Percentiles rank a stretch among this genome's conserved stretches.
Conservation (phyloP, 306 rosid species). For the Calophaca sinica region DNA sequence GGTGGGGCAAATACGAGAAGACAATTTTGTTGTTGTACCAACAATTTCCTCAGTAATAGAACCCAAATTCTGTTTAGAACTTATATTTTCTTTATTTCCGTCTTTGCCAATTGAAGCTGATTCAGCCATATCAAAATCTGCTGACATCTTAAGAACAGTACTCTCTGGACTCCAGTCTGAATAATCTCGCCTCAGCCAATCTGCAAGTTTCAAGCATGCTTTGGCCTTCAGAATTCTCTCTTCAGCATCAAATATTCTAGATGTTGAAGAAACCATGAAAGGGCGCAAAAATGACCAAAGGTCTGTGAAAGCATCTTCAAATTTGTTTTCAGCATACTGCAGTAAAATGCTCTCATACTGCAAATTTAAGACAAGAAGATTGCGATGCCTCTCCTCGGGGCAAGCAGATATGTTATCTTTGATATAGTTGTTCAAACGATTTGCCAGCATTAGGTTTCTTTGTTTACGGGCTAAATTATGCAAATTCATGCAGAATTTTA, state of each 20-base stretch:
- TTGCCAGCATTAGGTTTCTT: constrained; percentile 73
- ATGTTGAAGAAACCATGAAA: constrained; percentile 67
- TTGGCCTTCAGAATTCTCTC: constrained; percentile 79
- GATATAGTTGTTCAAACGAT: constrained; percentile 68
- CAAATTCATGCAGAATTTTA: constrained; percentile 76
- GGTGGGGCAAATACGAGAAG: constrained; percentile 81
- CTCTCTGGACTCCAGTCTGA: constrained; percentile 61
- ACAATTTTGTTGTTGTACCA: constrained; percentile 79
- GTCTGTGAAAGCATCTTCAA: constrained; percentile 82
- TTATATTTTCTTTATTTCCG: constrained; percentile 47
- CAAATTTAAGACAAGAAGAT: constrained; percentile 69
- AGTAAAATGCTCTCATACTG: constrained; percentile 83
- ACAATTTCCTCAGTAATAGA: constrained; percentile 75
- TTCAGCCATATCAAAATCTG: constrained; percentile 62
- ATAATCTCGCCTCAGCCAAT: constrained; percentile 74
- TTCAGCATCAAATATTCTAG: constrained; percentile 53
- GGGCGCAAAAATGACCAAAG: constrained; percentile 87
- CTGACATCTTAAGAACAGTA: constrained; percentile 62
- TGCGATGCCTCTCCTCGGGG: constrained; percentile 57
- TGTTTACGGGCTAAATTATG: constrained; percentile 80
- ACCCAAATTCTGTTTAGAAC: constrained; percentile 49
- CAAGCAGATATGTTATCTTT: constrained; percentile 60
- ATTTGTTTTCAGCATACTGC: constrained; percentile 78
- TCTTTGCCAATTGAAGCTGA: constrained; percentile 51
- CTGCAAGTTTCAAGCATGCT: constrained; percentile 88